Percentiles rank a stretch among this genome's conserved stretches.
Evolutionary conservation across 768 basidiomycete genomes (phyloP).

Genomic region (Boletus reticuloceps): DNA sequence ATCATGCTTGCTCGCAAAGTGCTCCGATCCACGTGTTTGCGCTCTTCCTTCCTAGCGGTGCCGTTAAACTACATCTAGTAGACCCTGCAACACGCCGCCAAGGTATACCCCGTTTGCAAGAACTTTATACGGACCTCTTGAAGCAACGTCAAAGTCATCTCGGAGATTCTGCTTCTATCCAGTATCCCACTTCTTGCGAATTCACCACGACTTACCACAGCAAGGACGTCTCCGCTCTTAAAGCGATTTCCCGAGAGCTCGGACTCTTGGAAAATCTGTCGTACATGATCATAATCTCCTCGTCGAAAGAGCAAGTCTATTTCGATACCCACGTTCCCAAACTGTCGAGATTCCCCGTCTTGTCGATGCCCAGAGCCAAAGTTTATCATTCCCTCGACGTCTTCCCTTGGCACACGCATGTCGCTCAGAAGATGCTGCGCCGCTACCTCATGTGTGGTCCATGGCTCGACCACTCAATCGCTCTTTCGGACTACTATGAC

Average conservation of each 20-base stretch:
- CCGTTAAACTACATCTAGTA: conserved; percentile 80
- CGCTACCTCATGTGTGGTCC: conserved; percentile 76
- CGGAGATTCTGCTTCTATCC: conserved; percentile 46
- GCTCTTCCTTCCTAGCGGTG: conserved; percentile 72
- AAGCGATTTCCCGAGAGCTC: conserved; percentile 85
- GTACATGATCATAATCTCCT: conserved; percentile 79
- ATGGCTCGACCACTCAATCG: conserved; percentile 78
- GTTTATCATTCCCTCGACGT: conserved; percentile 71
- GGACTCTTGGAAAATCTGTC: conserved; percentile 71
- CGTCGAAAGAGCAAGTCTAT: conserved; percentile 78
- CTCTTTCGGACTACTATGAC: conserved; percentile 88
- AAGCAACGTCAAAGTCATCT: conserved; percentile 46
- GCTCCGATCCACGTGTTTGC: conserved; percentile 84
- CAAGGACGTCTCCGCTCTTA: conserved; percentile 76
- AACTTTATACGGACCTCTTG: conserved; percentile 64
- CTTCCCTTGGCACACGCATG: conserved; percentile 87
- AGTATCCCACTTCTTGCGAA: conserved; percentile 61
- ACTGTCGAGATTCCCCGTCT: conserved; percentile 79
- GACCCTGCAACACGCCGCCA: conserved; percentile 89
- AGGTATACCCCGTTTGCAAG: conserved; percentile 71
- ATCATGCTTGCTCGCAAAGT: conserved; percentile 75
- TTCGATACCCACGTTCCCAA: conserved; percentile 73
- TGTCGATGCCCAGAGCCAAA: conserved; percentile 83
- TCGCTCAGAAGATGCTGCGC: conserved; percentile 77
- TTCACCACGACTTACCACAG: conserved; percentile 75